Percentiles rank a stretch among this genome's conserved stretches.
Conservation (phyloP, 306 rosid species). For the Sicyos baderoa region DNA sequence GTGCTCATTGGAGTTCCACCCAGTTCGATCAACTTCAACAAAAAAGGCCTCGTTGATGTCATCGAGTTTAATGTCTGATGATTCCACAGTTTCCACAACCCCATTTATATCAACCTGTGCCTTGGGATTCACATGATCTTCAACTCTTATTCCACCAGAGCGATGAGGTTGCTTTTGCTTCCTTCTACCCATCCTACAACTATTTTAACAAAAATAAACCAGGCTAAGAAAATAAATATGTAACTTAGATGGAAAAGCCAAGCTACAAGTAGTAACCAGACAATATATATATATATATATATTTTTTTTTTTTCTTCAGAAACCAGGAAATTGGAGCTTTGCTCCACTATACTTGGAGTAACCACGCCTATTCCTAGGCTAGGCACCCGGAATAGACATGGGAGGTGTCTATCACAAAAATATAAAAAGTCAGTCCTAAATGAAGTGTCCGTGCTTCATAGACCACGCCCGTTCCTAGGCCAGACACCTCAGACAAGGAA, state of each 20-base stretch:
- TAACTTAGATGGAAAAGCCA: background rate
- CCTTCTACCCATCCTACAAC: constrained; percentile 58
- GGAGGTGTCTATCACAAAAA: too few species aligned
- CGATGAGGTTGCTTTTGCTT: constrained; percentile 63
- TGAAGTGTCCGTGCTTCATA: too few species aligned
- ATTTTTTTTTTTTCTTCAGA: too few species aligned
- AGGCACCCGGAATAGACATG: too few species aligned
- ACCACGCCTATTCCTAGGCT: too few species aligned
- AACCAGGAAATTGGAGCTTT: too few species aligned
- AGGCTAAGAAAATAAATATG: background rate
- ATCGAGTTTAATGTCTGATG: constrained; percentile 28
- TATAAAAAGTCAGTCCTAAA: too few species aligned
- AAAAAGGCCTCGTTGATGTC: constrained; percentile 39
- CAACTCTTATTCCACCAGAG: constrained; percentile 43
- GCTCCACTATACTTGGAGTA: too few species aligned
- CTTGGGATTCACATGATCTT: constrained; percentile 31
- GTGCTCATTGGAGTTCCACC: constrained; percentile 54
- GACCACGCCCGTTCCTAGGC: too few species aligned
- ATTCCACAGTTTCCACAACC: constrained; percentile 27
- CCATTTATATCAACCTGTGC: constrained; percentile 33
- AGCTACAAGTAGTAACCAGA: background rate
- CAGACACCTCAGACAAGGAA: too few species aligned
- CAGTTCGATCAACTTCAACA: constrained; percentile 58
- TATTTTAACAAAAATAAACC: background rate
- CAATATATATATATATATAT: too few species aligned